phyloP scores from a whole-genome alignment of 1,139 yeast genomes.

The Candida dubliniensis region DNA sequence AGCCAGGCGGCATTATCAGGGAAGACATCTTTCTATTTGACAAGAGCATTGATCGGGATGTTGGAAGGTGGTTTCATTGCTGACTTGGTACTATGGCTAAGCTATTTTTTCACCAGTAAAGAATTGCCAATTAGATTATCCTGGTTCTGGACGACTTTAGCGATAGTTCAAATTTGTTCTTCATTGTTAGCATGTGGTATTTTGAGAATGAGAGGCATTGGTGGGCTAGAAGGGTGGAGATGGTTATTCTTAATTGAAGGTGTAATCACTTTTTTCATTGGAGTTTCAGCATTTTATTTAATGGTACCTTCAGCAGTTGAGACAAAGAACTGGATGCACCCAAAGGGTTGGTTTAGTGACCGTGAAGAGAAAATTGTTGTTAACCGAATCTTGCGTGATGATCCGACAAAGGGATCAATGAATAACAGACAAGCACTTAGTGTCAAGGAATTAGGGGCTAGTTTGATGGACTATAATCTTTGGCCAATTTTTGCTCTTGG shows the following conservation, averaged over 20 bases:
- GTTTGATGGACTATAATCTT: slow-evolving; percentile 53
- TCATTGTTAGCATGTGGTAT: slow-evolving; percentile 37
- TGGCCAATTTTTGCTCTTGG: slow-evolving; percentile 61
- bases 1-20: slow-evolving; percentile 26
- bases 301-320: slow-evolving; percentile 64
- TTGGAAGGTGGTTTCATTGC: slow-evolving; percentile 36
- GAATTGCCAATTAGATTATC: slow-evolving; percentile 29
- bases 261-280: slow-evolving; percentile 53
- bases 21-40: slow-evolving; percentile 25
- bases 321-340: slow-evolving; percentile 51
- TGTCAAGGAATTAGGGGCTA: slow-evolving; percentile 33
- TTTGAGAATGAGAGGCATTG: slow-evolving; percentile 25
- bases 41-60: slow-evolving; percentile 29
- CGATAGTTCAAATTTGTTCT: slow-evolving; percentile 31
- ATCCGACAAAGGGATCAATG: slow-evolving; percentile 70
- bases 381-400: slow-evolving; percentile 62
- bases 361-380: slow-evolving; percentile 63
- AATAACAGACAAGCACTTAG: slow-evolving; percentile 31
- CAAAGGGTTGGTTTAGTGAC: slow-evolving; percentile 63
- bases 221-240: slow-evolving; percentile 53
- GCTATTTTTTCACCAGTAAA: slow-evolving; percentile 27
- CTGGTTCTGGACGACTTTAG: slow-evolving; percentile 18
- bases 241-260: slow-evolving; percentile 72
- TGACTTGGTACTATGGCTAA: slow-evolving; percentile 28
- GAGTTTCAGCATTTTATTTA: slow-evolving; percentile 49